Conservation (phyloP, 2,329 filamentous ascomycete species). For the Trichophaea hybrida region DNA sequence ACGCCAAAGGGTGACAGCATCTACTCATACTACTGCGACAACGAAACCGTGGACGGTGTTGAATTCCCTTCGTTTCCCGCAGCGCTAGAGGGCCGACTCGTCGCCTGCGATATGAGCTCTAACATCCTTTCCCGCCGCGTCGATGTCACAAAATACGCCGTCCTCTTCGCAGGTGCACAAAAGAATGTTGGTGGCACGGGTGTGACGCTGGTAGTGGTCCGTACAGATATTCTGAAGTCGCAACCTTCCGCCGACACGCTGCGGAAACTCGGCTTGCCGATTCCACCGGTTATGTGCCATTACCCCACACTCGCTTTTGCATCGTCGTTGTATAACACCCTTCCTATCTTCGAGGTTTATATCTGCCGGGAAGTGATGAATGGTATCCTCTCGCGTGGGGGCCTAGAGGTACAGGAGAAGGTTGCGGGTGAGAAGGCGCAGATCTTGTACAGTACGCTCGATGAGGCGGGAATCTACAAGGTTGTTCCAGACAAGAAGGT, state of each 20-base stretch:
- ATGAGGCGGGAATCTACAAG: conserved; percentile 58
- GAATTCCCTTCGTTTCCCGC: conserved; percentile 68
- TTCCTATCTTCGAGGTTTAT: conserved; percentile 90
- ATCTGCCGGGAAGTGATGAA: conserved; percentile 80
- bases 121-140: conserved; percentile 78
- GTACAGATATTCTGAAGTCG: conserved; percentile 57
- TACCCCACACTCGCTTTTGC: conserved; percentile 82
- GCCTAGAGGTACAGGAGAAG: conserved; percentile 62
- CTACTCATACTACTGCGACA: conserved; percentile 81
- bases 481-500: conserved; percentile 62
- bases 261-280: conserved; percentile 58
- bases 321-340: conserved; percentile 88
- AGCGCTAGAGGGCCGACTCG: conserved; percentile 49
- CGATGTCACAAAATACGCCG: conserved; percentile 61
- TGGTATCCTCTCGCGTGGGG: conserved; percentile 51
- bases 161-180: conserved; percentile 82
- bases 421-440: conserved; percentile 60
- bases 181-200: conserved; percentile 86
- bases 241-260: conserved; percentile 56
- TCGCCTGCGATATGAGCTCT: conserved; percentile 85
- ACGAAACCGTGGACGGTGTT: conserved; percentile 87
- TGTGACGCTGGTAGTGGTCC: conserved; percentile 72
- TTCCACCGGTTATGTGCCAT: conserved; percentile 64
- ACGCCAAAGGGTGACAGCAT: conserved; percentile 44
- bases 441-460: conserved; percentile 62